Base-by-base conservation (phyloP, 257 asterid species). In the Nicotiana sylvestris region DNA sequence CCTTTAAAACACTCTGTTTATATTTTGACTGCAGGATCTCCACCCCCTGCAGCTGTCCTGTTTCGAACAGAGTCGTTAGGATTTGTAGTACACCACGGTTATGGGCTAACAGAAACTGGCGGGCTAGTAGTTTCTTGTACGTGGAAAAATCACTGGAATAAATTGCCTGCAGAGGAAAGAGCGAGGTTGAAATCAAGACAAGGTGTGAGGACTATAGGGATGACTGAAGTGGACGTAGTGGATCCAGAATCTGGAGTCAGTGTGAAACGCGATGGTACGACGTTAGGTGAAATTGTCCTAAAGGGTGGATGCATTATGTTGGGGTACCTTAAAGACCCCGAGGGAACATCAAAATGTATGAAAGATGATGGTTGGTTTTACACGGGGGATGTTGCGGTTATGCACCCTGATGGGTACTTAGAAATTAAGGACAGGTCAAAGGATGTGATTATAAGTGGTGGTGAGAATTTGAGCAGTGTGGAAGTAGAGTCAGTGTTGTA, bases 381-480 rank as follows among this genome's bases (percentile, higher is more conserved):
- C 86, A 93, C 98, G 0, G 98, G 98, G 17, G 98, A 93, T 55
- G 98, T 93, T 0, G 97, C 89, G 3, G 98, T 93, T 76, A 90
- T 93, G 91, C 98, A 93, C 81, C 89, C 92, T 2, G 98, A 93
- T 64, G 96, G 97, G 4, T 93, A 92, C 83, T 15, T 93, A 66
- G 96, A 93, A 60, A 90, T 93, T 21, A 93, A 91, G 86, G 98
- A 93, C 67, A 49, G 98, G 16, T 93, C 98, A 3, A 93, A 93
- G 90, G 98, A 93, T 33, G 94, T 93, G 6, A 93, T 93, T 80
- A 93, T 93, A 27, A 84, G 92, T 78, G 98, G 98, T 8, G 98
- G 98, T 9, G 98, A 93, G 90, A 93, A 92, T 72, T 61, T 93
- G 86, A 93, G 98, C 88, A 93, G 98, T 9, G 98, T 93, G 74